phyloP scores from a whole-genome alignment of 768 basidiomycete species.

The Tulasnella sp. region DNA sequence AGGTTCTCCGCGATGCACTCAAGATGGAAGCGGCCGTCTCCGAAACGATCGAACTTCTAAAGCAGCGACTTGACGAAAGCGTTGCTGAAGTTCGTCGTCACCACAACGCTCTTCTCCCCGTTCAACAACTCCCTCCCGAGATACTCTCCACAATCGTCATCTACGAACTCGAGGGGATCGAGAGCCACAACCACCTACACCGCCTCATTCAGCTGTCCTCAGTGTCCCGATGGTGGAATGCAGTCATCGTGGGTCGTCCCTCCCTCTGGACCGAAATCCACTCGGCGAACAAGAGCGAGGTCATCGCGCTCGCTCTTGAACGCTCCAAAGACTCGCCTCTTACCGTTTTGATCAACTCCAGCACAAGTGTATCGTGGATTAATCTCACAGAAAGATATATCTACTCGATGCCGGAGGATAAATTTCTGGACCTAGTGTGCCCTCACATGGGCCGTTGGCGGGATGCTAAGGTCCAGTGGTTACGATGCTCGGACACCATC shows the following conservation, averaged over 20 bases:
- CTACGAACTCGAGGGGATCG: background rate
- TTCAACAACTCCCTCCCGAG: background rate
- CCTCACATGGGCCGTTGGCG: background rate
- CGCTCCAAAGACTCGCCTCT: background rate
- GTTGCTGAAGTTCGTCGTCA: background rate
- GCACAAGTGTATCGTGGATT: background rate
- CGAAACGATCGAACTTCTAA: background rate
- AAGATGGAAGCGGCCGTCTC: background rate
- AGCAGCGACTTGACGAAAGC: background rate
- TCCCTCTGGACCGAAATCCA: background rate
- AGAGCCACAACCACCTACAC: background rate
- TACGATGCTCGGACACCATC: background rate
- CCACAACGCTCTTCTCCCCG: background rate
- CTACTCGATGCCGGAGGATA: background rate
- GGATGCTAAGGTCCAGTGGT: background rate
- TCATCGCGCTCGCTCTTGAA: background rate
- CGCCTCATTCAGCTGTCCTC: background rate
- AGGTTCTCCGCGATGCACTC: background rate
- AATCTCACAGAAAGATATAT: background rate
- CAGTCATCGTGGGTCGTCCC: background rate
- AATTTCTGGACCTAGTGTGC: background rate
- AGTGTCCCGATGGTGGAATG: background rate
- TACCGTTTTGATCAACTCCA: background rate
- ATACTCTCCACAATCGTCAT: background rate
- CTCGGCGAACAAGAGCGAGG: background rate